Percentiles rank a stretch among this genome's conserved stretches.
Conservation (phyloP, 2,329 filamentous ascomycete species). For the Fusarium staphyleae region DNA sequence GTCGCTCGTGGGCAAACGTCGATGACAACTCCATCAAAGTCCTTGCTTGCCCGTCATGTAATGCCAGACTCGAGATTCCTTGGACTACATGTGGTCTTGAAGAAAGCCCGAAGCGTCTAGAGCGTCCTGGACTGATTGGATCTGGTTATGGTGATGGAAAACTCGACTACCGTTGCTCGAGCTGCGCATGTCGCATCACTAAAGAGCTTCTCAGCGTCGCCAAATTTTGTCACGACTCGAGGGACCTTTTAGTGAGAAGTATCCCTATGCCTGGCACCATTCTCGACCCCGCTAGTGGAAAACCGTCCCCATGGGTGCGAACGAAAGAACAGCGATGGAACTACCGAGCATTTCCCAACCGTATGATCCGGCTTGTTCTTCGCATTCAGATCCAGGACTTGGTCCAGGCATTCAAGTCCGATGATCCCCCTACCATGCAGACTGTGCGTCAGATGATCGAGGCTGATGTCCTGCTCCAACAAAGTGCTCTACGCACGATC, state of each 20-base stretch:
- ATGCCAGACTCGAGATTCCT: conserved; percentile 47
- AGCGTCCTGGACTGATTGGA: conserved; percentile 50
- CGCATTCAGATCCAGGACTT: conserved; percentile 52
- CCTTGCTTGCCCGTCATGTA: conserved; percentile 55
- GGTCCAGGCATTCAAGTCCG: conserved; percentile 37
- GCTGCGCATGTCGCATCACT: conserved; percentile 59
- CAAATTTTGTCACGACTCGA: conserved; percentile 65
- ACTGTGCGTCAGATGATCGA: conserved; percentile 57
- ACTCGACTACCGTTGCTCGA: conserved; percentile 58
- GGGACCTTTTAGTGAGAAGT: conserved; percentile 50
- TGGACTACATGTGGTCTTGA: conserved; percentile 59
- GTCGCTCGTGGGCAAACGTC: conserved; percentile 61
- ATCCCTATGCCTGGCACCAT: conserved; percentile 73
- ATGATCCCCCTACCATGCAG: conserved; percentile 54
- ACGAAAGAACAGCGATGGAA: background rate
- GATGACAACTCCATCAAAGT: conserved; percentile 54
- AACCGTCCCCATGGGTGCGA: conserved; percentile 47
- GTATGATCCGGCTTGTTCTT: conserved; percentile 58
- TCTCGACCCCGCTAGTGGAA: conserved; percentile 60
- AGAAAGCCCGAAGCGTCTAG: conserved; percentile 14
- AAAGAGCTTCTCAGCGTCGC: conserved; percentile 63
- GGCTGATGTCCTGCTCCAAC: conserved; percentile 53
- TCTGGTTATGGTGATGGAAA: conserved; percentile 67
- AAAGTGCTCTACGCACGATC: conserved; percentile 17
- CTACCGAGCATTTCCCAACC: conserved; percentile 63